Evolutionary conservation across 2,329 filamentous ascomycete genomes (phyloP), one percentile per base, ranked within the genome.

Genomic region (Epicoccum nigrum): DNA sequence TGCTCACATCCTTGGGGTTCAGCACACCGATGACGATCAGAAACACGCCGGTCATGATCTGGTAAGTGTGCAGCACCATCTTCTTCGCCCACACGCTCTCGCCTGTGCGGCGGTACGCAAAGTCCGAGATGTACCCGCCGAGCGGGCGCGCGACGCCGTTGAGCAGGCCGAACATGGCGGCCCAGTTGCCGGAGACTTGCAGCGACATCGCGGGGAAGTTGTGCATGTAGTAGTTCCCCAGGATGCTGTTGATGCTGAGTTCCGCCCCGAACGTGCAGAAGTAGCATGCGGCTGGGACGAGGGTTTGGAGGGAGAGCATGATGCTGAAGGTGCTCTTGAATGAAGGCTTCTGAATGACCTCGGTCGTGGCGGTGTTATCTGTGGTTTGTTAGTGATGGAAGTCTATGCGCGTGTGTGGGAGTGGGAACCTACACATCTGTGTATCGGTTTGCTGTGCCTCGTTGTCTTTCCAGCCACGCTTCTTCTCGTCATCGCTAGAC

Each of bases 81-180:
- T 88, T 88, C 76, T 88, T 88, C 7, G 76, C 74, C 83, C 84
- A 86, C 5, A 86, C 71, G n/a, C 65, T 70, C 23, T 65, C 71
- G 23, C 19, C 3, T 5, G 78, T 80, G 12, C 60, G 59, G 6
- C 69, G 68, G 70, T 84, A 86, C 2, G 81, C 69, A 7, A 81
- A 42, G 57, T 87, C 84, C 9, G 77, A 76, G 6, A 83, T 58
- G 21, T 81, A 73, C 33, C 87, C 87, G 33, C 87, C 87, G 0
- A 86, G 70, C 0, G 87, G 87, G 1, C 87, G 79, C 32, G 83
- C 85, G 35, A 85, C 69, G 38, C 88, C 75, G 75, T 90, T 90
- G 55, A 90, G 79, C 45, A 90, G 84, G 7, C 87, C 87, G 70
- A 89, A 90, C 78, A 88, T 88, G 58, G 87, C 81, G 1, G 87